Evolutionary conservation across 2,329 filamentous ascomycete genomes (phyloP), one percentile per base, ranked within the genome.

Genomic region (Trichoderma guizhouense): DNA sequence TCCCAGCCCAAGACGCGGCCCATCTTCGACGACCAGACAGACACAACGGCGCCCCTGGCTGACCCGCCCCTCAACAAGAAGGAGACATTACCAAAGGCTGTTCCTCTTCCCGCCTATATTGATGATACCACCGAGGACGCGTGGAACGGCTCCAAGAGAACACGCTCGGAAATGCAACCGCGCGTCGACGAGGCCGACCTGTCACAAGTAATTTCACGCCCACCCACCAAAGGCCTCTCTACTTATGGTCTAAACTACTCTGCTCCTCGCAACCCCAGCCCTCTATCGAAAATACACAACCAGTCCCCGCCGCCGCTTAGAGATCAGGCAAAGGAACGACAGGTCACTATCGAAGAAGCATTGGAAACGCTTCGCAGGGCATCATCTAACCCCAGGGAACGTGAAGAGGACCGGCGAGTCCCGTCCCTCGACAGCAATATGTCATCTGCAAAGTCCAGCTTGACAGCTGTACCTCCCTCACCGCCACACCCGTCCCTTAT

Each of bases 121-220:
- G 83, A 86, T 74, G 81, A 85, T 73, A 81, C 83, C 30, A 83
- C 83, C 57, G 81, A 83, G 72, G 78, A 83, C 73, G 79, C 79
- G 53, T 84, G 83, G 80, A 74, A 76, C 57, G 80, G 78, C 67
- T 81, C 81, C 64, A 81, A 81, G 74, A 80, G 83, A 75, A 81
- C 82, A 72, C 83, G 84, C 69, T 81, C 84, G 18, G 83, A 86
- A 74, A 87, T 88, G 85, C 86, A 88, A 71, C 82, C 86, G 11
- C 85, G 85, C 64, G 86, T 87, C 43, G 85, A 83, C 78, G 86
- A 86, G 69, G 85, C 85, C 2, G 86, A 88, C 73, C 80, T 83
- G 47, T 87, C 86, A 8, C 83, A 81, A 28, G 78, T 84, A 36
- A 78, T 85, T 53, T 81, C 81, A 73, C 83, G 81, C 66, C 82